Conservation (phyloP, 1,284 basidiomycete genomes). For the Xerocomus nothofagi region DNA sequence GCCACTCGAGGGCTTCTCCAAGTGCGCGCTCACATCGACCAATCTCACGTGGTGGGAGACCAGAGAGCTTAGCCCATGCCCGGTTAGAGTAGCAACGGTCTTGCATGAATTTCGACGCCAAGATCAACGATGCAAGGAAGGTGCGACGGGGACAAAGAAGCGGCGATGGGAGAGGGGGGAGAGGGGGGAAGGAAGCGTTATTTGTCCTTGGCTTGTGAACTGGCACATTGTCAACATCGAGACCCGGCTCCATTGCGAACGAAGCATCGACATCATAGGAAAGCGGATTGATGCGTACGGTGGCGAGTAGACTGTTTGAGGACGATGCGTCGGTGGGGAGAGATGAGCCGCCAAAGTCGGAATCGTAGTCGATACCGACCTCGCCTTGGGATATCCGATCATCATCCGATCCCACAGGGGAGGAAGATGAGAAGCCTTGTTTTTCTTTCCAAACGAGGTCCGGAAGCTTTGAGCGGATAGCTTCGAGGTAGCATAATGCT, state of each 20-base stretch:
- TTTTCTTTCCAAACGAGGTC: conserved; percentile 56
- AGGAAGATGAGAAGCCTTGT: conserved; percentile 38
- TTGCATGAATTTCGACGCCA: conserved; percentile 90
- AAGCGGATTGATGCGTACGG: conserved; percentile 37
- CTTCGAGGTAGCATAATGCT: conserved; percentile 77
- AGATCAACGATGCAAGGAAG: conserved; percentile 85
- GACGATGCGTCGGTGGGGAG: conserved; percentile 7
- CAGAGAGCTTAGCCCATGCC: conserved; percentile 87
- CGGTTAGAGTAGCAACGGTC: conserved; percentile 91
- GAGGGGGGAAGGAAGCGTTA: conserved; percentile 38
- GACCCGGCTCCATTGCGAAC: conserved; percentile 7
- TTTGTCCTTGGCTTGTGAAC: conserved; percentile 21
- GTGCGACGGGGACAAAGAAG: conserved; percentile 85
- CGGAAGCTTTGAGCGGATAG: conserved; percentile 64
- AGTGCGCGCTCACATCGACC: conserved; percentile 79
- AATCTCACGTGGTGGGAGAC: conserved; percentile 74
- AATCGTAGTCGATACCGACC: conserved; percentile 34
- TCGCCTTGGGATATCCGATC: conserved; percentile 49
- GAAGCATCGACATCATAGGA: conserved; percentile 6
- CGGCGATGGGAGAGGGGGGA: conserved; percentile 66
- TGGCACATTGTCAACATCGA: conserved; percentile 19
- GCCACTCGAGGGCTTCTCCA: conserved; percentile 77
- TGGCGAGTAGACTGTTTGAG: conserved; percentile 38
- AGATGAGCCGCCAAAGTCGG: conserved; percentile 7
- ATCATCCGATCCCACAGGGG: conserved; percentile 43